These are phyloP conservation scores for Capsella bursapastoris DNA, from an alignment of 345 rosid genomes.

Conservation along the genomic window DNA sequence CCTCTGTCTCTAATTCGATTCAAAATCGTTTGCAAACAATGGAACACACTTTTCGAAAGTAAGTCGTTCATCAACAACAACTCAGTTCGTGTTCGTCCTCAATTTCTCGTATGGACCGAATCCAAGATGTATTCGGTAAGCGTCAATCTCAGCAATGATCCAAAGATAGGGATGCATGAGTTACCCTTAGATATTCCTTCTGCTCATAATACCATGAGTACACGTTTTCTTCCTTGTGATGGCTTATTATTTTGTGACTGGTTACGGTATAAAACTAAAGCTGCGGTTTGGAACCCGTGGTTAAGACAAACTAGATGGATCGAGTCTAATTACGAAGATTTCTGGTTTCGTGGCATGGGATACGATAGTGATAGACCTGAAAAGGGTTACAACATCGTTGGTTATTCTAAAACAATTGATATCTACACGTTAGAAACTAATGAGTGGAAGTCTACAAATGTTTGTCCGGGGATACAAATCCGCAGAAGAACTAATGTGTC, in stretches of 20 bases:
- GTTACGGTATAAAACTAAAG: neutral
- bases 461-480: neutral
- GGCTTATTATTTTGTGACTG: neutral
- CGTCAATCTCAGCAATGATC: neutral
- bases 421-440: neutral
- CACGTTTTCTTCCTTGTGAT: neutral
- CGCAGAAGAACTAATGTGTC: neutral
- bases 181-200: no score
- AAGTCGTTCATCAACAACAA: neutral
- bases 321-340: neutral
- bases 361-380: neutral
- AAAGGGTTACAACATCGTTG: neutral
- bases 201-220: no score
- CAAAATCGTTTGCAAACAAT: conserved; percentile 4
- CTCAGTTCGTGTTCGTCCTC: neutral
- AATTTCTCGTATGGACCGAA: neutral
- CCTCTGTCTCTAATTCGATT: neutral
- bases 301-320: neutral
- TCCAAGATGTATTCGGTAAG: neutral
- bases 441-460: neutral
- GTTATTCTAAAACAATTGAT: neutral
- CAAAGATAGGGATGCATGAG: neutral
- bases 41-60: neutral
- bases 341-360: neutral
- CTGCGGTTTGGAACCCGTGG: neutral